phyloP scores from a whole-genome alignment of 2,329 filamentous ascomycete genomes.

The Mollisiaceae sp. region DNA sequence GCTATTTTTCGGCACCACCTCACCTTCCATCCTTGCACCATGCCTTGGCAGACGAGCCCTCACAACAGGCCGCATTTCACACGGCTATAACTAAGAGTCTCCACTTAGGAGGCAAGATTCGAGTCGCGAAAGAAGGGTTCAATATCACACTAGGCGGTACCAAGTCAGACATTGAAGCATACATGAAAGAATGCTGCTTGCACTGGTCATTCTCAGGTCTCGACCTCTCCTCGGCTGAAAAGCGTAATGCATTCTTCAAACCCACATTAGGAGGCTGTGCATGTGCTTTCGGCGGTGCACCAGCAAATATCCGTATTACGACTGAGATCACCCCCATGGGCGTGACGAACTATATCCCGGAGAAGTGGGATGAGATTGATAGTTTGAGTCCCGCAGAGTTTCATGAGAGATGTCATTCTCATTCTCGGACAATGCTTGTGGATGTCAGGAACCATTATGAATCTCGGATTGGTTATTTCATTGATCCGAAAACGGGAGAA shows the following conservation, averaged over 20 bases:
- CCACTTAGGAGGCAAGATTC: constrained; percentile 40
- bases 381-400: constrained; percentile 38
- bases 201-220: constrained; percentile 42
- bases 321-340: constrained; percentile 43
- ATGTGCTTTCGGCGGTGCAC: constrained; percentile 39
- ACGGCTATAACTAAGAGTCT: constrained; percentile 25
- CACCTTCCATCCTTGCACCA: constrained; percentile 25
- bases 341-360: constrained; percentile 40
- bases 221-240: constrained; percentile 26
- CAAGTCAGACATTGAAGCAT: constrained; percentile 28
- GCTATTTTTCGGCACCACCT: constrained; percentile 40
- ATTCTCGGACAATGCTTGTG: constrained; percentile 34
- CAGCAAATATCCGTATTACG: constrained; percentile 34
- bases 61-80: constrained; percentile 37
- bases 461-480: constrained; percentile 43
- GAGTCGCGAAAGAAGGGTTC: constrained; percentile 41
- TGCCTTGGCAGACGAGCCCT: constrained; percentile 18
- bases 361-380: constrained; percentile 38
- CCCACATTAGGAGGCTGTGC: constrained; percentile 38
- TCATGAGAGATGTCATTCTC: constrained; percentile 35
- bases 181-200: constrained; percentile 36
- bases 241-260: constrained; percentile 38
- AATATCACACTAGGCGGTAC: constrained; percentile 43
- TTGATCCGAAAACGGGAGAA: constrained; percentile 36
- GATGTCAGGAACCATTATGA: constrained; percentile 45